Conservation (phyloP, 257 asterid genomes). For the Solanum arcanum region DNA sequence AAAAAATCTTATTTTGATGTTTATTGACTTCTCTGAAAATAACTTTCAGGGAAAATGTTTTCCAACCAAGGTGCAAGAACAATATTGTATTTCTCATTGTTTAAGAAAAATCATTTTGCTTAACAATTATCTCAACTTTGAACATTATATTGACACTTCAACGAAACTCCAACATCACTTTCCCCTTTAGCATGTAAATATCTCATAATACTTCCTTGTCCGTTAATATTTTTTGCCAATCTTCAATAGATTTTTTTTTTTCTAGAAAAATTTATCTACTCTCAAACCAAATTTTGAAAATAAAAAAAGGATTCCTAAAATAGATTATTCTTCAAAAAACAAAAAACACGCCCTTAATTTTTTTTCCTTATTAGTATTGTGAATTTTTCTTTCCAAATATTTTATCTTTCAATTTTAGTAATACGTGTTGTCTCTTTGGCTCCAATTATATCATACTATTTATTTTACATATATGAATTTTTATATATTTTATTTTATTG, state of each 20-base stretch:
- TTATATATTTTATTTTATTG: neutral
- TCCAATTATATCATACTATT: neutral
- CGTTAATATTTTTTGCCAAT: neutral
- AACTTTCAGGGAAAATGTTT: neutral
- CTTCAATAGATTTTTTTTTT: neutral
- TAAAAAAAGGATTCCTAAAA: neutral
- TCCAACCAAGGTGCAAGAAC: neutral
- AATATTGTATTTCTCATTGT: neutral
- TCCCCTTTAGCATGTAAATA: neutral
- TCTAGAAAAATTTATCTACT: neutral
- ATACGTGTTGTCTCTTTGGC: neutral
- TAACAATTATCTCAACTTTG: neutral
- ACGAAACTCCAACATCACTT: neutral
- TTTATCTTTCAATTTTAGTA: neutral
- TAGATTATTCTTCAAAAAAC: no score
- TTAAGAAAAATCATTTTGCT: neutral
- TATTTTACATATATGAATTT: neutral
- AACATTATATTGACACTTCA: neutral
- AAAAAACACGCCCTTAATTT: neutral
- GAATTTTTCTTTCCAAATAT: neutral
- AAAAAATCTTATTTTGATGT: neutral
- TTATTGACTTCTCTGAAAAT: neutral
- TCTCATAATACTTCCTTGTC: neutral
- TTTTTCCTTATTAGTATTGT: neutral
- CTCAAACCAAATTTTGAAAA: neutral